These are phyloP conservation scores for Phytophthora sojae DNA, from an alignment of 352 stramenopile species.

Conservation along the genomic window DNA sequence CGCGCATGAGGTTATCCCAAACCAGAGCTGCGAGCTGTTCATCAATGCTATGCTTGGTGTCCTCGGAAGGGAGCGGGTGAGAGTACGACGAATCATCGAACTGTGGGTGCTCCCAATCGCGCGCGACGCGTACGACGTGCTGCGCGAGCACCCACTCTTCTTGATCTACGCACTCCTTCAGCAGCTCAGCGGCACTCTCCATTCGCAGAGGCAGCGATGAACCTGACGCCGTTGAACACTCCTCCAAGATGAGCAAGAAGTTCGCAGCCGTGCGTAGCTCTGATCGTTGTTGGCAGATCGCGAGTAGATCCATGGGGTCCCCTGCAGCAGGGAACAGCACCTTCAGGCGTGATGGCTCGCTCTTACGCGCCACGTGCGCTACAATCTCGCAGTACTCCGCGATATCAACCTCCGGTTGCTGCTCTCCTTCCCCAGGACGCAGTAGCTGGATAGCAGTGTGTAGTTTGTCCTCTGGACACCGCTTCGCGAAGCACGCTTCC, in stretches of 20 bases:
- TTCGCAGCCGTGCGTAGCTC: conserved; percentile 86
- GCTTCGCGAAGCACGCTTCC: conserved; percentile 62
- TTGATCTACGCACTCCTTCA: conserved; percentile 78
- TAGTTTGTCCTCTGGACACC: conserved; percentile 54
- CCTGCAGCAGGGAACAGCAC: conserved; percentile 74
- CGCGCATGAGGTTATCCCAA: conserved; percentile 63
- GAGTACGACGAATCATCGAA: conserved; percentile 27
- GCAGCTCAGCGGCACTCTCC: conserved; percentile 65
- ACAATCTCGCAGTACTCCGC: conserved; percentile 89
- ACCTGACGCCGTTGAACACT: conserved; percentile 52
- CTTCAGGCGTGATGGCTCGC: conserved; percentile 77
- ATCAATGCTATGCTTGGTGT: conserved; percentile 54
- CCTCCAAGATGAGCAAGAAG: conserved; percentile 83
- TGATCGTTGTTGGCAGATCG: conserved; percentile 64
- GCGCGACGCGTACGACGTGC: conserved; percentile 82
- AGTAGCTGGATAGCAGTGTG: conserved; percentile 61
- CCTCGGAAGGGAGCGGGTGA: conserved; percentile 4
- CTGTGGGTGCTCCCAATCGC: conserved; percentile 71
- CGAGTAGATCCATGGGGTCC: conserved; percentile 72
- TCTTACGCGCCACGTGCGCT: conserved; percentile 84
- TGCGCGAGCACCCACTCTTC: conserved; percentile 78
- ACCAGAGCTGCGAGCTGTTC: conserved; percentile 62
- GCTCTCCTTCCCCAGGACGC: conserved; percentile 31
- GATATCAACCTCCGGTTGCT: conserved; percentile 44
- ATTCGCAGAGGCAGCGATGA: conserved; percentile 47